These are phyloP conservation scores for Backusella parvicylindrica DNA, from an alignment of 192 early-diverging fungal genomes.

Conservation along the genomic window DNA sequence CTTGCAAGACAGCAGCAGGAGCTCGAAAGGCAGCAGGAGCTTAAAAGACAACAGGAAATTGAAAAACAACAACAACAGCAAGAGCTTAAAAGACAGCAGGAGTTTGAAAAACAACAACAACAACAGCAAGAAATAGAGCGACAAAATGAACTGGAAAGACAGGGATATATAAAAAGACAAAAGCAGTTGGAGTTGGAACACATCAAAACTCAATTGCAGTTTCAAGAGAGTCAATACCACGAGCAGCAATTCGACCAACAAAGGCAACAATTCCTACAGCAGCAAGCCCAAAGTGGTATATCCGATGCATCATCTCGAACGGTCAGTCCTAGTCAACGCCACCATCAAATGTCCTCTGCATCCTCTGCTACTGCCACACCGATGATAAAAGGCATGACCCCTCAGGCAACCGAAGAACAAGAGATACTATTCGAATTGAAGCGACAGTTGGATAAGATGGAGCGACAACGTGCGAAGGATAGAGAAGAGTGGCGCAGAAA, in stretches of 20 bases:
- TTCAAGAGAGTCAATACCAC: not conserved
- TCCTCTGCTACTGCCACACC: not conserved
- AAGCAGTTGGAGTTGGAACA: not conserved
- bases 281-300: not conserved
- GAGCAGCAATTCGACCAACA: not conserved
- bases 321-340: not conserved
- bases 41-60: not conserved
- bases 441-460: slow-evolving; percentile 24
- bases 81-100: not conserved
- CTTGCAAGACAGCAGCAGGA: not conserved
- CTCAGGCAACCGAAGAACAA: not conserved
- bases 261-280: not conserved
- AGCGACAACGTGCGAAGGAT: slow-evolving; percentile 27
- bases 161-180: not conserved
- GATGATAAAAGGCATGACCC: not conserved
- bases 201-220: not conserved
- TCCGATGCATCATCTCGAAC: not conserved
- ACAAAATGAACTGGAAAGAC: not conserved
- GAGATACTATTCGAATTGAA: not conserved
- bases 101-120: not conserved
- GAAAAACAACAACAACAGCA: not conserved
- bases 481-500: not conserved
- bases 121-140: not conserved
- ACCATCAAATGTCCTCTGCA: not conserved
- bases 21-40: not conserved